Evolutionary conservation across 2,329 filamentous ascomycete species (phyloP), one percentile per base, ranked within the genome.

Genomic region (Geosmithia putterillii): DNA sequence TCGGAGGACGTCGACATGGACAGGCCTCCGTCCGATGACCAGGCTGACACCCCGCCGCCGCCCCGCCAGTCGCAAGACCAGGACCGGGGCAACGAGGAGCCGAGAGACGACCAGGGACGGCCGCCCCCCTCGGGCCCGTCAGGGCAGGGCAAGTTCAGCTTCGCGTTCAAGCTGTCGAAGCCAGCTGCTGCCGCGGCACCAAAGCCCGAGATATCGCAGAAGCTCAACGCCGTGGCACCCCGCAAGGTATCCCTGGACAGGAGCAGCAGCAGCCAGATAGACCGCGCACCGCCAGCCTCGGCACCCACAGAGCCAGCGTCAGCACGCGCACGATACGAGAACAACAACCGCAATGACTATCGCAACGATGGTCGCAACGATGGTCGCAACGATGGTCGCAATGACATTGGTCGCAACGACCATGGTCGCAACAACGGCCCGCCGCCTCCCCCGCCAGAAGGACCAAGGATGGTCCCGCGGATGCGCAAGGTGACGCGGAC

Each of bases 151-250:
- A 59, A 90, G 62, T 94, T 95, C 55, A 94, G 87, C 58, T 96
- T 96, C 59, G 87, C 88, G 1, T 87, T 96, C 61, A 95, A 95
- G 58, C 75, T 81, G 9, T 75, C 83, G 37, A 73, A 70, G 10
- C 81, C 81, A 51, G 65, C 71, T 7, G 62, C 70, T 2, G 64
- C 74, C 14, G 64, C 77, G 8, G 67, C 69, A 12, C 76, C 77
- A 3, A 80, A 81, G 49, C 75, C 73, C 2, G 78, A 82, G 50
- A 82, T 82, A 43, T 80, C 78, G 0, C 74, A 78, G 50, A 81
- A 81, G 52, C 73, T 82, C 45, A 90, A 83, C 56, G 76, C 79
- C 19, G 69, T 73, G 3, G 70, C 80, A 18, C 64, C 67, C 21
- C 66, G 73, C 47, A 67, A 70, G 18, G 20, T 43, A 48, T 43